These are phyloP conservation scores for Annona cherimola DNA, from an alignment of 164 flowering plant species.

Conservation along the genomic window DNA sequence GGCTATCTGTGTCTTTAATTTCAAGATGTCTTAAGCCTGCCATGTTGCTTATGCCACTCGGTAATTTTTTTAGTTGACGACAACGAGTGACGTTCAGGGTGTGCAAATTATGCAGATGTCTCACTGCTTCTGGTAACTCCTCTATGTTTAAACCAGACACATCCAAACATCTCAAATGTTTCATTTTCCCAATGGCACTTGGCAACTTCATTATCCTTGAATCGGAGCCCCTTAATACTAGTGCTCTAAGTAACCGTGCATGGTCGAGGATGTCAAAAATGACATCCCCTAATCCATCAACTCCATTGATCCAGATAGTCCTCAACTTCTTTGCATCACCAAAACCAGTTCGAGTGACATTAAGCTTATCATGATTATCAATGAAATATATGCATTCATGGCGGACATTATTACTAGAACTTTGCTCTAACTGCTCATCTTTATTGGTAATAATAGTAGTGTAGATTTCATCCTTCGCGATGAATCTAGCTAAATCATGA, in stretches of 20 bases:
- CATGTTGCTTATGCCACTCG: not conserved
- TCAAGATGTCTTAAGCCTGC: constrained; percentile 5
- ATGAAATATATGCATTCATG: too few species aligned
- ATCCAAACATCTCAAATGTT: constrained; percentile 7
- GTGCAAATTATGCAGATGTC: constrained; percentile 1
- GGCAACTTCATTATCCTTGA: not conserved
- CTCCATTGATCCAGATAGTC: too few species aligned
- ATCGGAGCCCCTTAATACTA: too few species aligned
- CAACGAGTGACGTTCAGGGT: constrained; percentile 15
- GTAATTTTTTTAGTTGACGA: not conserved
- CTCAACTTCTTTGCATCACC: too few species aligned
- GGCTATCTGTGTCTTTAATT: not conserved
- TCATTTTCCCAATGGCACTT: not conserved
- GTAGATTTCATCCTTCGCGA: not conserved
- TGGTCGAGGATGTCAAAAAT: too few species aligned
- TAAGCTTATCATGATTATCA: too few species aligned
- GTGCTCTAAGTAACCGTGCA: too few species aligned
- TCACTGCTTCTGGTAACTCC: constrained; percentile 16
- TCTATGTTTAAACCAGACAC: not conserved
- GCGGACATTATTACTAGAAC: too few species aligned
- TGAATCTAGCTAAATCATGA: constrained; percentile 6
- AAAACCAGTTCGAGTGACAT: too few species aligned
- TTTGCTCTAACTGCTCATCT: too few species aligned
- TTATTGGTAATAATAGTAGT: too few species aligned
- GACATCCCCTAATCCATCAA: too few species aligned